A percentile compares a stretch with the other conserved stretches of the same genome.
Conservation (phyloP, 2,329 filamentous ascomycete species). For the Periconia macrospinosa region DNA sequence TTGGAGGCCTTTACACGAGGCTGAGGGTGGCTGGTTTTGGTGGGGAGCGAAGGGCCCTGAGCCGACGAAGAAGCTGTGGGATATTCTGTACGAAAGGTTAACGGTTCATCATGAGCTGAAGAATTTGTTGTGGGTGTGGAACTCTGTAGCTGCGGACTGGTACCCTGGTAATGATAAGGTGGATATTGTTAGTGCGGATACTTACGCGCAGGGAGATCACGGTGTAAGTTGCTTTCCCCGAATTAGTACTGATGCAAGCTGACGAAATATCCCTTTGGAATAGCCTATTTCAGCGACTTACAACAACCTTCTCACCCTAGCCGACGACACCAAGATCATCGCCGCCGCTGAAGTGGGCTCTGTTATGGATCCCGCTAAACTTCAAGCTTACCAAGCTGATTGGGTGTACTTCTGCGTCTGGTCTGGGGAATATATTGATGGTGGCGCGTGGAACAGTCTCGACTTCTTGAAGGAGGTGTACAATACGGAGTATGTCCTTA, state of each 20-base stretch:
- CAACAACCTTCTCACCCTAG: conserved; percentile 48
- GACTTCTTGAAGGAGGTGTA: conserved; percentile 45
- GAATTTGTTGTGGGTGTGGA: conserved; percentile 57
- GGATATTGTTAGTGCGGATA: conserved; percentile 52
- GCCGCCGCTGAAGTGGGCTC: conserved; percentile 53
- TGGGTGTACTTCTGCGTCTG: conserved; percentile 55
- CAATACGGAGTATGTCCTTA: conserved; percentile 28
- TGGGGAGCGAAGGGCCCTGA: conserved; percentile 55
- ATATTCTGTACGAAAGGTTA: conserved; percentile 49
- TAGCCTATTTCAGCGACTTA: conserved; percentile 50
- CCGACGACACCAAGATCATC: conserved; percentile 52
- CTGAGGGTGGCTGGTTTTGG: conserved; percentile 57
- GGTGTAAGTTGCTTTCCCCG: conserved; percentile 40
- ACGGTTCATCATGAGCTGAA: conserved; percentile 49
- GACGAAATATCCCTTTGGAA: conserved; percentile 7
- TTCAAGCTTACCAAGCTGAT: conserved; percentile 50
- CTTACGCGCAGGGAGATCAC: conserved; percentile 48
- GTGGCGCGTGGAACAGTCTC: conserved; percentile 45
- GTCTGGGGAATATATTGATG: conserved; percentile 49
- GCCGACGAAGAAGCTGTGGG: conserved; percentile 49
- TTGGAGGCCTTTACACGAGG: conserved; percentile 54
- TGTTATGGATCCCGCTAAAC: conserved; percentile 47
- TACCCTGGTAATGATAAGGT: conserved; percentile 52
- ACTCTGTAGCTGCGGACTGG: conserved; percentile 50
- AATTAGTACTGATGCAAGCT: too few species aligned